A percentile compares a stretch with the other conserved stretches of the same genome.
These are phyloP conservation scores for Fusarium sp. DNA, from an alignment of 2,329 filamentous ascomycete genomes.

Conservation along the genomic window DNA sequence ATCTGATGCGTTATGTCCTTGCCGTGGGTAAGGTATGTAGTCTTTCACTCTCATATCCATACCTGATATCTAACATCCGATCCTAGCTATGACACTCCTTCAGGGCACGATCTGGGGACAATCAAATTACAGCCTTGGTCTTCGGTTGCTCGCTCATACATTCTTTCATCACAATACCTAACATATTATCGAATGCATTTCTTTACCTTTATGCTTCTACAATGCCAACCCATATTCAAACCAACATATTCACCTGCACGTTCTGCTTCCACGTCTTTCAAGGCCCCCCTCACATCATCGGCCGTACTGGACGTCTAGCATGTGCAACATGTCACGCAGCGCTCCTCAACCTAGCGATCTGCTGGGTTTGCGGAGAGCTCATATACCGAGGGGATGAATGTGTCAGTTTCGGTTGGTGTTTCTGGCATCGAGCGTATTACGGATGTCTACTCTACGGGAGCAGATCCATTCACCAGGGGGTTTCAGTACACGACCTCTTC, in stretches of 20 bases:
- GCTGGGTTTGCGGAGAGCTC: conserved; percentile 67
- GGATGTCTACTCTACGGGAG: conserved; percentile 65
- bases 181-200: not conserved
- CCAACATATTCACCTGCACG: conserved; percentile 62
- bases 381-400: conserved; percentile 64
- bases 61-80: not conserved
- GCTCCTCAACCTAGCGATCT: conserved; percentile 64
- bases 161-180: conserved; percentile 6
- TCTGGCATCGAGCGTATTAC: conserved; percentile 68
- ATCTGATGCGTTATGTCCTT: no score
- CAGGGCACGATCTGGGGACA: no score
- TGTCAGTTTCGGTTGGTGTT: conserved; percentile 69
- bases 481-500: conserved; percentile 51
- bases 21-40: not conserved
- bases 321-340: conserved; percentile 60
- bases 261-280: conserved; percentile 62
- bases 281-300: conserved; percentile 54
- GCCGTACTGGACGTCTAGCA: conserved; percentile 59
- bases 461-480: conserved; percentile 50
- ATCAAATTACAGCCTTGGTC: not conserved
- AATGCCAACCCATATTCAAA: conserved; percentile 19
- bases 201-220: not conserved
- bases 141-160: not conserved
- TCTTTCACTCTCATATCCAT: not conserved
- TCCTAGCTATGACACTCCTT: not conserved